Conservation (phyloP, 805 yeast genomes). For the Hanseniaspora vineae region DNA sequence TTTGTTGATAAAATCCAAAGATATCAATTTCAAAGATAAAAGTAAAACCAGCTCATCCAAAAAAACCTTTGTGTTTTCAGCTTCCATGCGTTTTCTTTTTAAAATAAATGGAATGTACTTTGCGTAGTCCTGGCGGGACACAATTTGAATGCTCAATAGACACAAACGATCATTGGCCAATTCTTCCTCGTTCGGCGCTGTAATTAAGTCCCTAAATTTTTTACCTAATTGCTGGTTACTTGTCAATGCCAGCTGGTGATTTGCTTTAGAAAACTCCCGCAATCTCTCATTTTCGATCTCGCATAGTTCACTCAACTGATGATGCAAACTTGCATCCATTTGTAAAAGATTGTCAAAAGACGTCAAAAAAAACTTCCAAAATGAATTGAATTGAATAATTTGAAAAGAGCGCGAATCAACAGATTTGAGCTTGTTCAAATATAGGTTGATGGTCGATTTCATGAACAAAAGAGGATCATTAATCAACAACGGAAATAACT, state of each 20-base stretch:
- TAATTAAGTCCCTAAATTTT: slow-evolving; percentile 16
- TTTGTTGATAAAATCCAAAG: slow-evolving; percentile 9
- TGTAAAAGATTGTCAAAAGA: slow-evolving; percentile 17
- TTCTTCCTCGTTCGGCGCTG: neutral
- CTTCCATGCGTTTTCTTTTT: slow-evolving; percentile 17
- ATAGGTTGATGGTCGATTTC: slow-evolving; percentile 19
- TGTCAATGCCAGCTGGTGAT: neutral
- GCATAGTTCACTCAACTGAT: slow-evolving; percentile 15
- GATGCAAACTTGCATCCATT: slow-evolving; percentile 17
- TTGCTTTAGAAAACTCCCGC: slow-evolving; percentile 11
- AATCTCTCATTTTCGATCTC: slow-evolving; percentile 18
- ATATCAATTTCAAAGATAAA: slow-evolving; percentile 16
- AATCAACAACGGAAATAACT: slow-evolving; percentile 25
- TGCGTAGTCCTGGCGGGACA: slow-evolving; percentile 16
- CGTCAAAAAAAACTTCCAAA: slow-evolving; percentile 23
- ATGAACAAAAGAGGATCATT: slow-evolving; percentile 25
- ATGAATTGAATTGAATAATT: slow-evolving; percentile 17
- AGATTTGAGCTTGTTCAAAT: slow-evolving; percentile 12
- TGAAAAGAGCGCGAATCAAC: slow-evolving; percentile 14
- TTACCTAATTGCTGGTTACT: slow-evolving; percentile 15
- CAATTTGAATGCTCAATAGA: slow-evolving; percentile 13
- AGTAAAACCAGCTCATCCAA: slow-evolving; percentile 12
- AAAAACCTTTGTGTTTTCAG: too few relatives aligned
- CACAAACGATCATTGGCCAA: slow-evolving; percentile 8
- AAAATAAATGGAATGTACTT: slow-evolving; percentile 21